phyloP scores from a whole-genome alignment of 192 early-diverging fungal genomes.

The Podila horticola region DNA sequence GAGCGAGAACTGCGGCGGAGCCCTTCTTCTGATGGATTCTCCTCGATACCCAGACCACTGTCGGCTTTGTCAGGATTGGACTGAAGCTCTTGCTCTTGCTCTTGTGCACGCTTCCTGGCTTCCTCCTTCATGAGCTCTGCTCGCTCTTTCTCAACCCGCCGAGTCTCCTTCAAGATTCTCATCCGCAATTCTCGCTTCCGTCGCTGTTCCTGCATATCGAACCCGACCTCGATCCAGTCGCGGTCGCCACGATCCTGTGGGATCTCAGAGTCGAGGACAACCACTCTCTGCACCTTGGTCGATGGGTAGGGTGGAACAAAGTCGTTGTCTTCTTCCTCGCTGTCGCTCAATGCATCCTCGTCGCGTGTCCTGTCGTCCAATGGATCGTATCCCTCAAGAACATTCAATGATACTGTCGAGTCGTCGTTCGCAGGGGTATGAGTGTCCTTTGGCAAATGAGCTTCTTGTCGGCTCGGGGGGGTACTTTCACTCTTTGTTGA shows the following conservation, averaged over 20 bases:
- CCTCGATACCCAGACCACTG: not conserved
- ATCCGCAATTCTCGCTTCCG: conserved; percentile 28
- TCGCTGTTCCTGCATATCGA: conserved; percentile 32
- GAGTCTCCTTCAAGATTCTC: conserved; percentile 8
- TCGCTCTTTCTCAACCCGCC: conserved; percentile 15
- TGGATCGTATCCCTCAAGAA: conserved; percentile 43
- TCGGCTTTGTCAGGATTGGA: not conserved
- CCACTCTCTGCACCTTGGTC: conserved; percentile 19
- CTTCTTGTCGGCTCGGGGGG: not conserved
- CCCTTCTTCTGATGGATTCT: not conserved
- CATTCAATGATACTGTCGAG: conserved; percentile 3
- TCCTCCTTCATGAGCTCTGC: not conserved
- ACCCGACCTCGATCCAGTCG: conserved; percentile 37
- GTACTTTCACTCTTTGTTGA: not conserved
- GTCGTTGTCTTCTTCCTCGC: conserved; percentile 20
- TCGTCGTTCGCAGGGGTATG: not conserved
- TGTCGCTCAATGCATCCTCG: conserved; percentile 21
- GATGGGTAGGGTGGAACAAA: not conserved
- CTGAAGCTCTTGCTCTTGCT: not conserved
- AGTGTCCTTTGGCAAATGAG: not conserved
- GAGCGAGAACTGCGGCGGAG: not conserved
- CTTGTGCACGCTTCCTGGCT: not conserved
- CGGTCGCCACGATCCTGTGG: conserved; percentile 18
- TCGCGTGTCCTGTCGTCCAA: conserved; percentile 31
- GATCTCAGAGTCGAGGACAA: conserved; percentile 30